phyloP scores from a whole-genome alignment of 2,329 filamentous ascomycete species.

The Passalora sequoiae region DNA sequence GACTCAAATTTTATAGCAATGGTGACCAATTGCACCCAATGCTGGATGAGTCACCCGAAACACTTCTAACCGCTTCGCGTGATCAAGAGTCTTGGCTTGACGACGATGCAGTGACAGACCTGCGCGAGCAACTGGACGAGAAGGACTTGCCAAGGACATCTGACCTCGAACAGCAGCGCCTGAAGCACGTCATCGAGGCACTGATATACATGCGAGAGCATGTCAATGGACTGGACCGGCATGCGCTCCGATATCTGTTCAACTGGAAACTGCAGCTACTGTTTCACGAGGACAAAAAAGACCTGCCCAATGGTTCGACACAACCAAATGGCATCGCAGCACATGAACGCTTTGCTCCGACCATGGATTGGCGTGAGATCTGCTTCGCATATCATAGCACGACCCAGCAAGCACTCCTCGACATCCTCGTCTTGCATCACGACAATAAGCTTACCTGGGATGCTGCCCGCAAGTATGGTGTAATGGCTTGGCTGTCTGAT shows the following conservation, averaged over 20 bases:
- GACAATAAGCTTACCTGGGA: slow-evolving; percentile 78
- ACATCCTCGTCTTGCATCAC: slow-evolving; percentile 64
- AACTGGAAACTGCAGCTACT: slow-evolving; percentile 29
- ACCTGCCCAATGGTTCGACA: slow-evolving; percentile 24
- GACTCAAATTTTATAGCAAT: slow-evolving; percentile 75
- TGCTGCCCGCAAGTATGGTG: slow-evolving; percentile 75
- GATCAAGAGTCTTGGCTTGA: slow-evolving; percentile 24
- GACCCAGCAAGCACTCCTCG: slow-evolving; percentile 82
- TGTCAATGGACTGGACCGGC: slow-evolving; percentile 24
- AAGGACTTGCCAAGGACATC: slow-evolving; percentile 44
- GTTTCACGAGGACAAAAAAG: slow-evolving; percentile 3
- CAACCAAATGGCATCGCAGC: slow-evolving; percentile 13
- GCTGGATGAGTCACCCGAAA: slow-evolving; percentile 42
- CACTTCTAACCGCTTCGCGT: slow-evolving; percentile 30
- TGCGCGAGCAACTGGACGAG: slow-evolving; percentile 36
- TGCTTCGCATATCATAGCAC: slow-evolving; percentile 66
- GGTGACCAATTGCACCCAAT: slow-evolving; percentile 77
- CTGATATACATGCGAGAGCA: slow-evolving; percentile 27
- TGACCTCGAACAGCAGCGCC: slow-evolving; percentile 21
- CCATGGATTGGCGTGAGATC: slow-evolving; percentile 67
- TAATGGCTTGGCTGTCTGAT: slow-evolving; percentile 94
- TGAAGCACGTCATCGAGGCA: slow-evolving; percentile 25
- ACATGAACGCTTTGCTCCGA: slow-evolving; percentile 17
- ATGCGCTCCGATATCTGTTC: slow-evolving; percentile 31
- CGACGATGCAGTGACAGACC: slow-evolving; percentile 21